phyloP scores from a whole-genome alignment of 768 basidiomycete genomes.

The Amanita rubescens region DNA sequence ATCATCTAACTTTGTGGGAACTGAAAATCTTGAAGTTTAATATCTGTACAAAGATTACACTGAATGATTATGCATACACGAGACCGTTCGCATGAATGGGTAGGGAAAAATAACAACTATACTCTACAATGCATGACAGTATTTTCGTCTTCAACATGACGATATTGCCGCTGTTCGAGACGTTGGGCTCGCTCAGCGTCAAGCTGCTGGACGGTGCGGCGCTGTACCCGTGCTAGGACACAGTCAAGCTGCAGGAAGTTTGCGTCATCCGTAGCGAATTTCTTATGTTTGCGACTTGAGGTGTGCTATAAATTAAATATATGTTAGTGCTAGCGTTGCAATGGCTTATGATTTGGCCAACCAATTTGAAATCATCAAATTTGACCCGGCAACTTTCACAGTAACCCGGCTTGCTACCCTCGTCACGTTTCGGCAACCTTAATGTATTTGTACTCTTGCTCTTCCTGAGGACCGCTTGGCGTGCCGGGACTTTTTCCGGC shows the following conservation, averaged over 20 bases:
- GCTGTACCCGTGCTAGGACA: conserved; percentile 56
- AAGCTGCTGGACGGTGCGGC: conserved; percentile 31
- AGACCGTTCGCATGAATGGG: background rate
- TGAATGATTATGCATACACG: background rate
- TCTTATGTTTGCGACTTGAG: conserved; percentile 62
- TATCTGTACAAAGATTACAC: background rate
- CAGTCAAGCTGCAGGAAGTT: conserved; percentile 79
- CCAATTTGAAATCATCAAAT: conserved; percentile 81
- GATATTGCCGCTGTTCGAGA: conserved; percentile 5
- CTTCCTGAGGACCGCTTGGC: conserved; percentile 51
- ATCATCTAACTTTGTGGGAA: no score
- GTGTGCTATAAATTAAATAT: conserved; percentile 52
- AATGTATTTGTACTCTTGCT: conserved; percentile 78
- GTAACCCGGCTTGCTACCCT: conserved; percentile 89
- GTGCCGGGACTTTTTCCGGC: conserved; percentile 49
- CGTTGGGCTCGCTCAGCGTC: conserved; percentile 19
- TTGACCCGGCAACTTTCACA: conserved; percentile 93
- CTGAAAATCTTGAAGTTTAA: background rate
- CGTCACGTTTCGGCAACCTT: conserved; percentile 69
- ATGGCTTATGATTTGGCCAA: conserved; percentile 29
- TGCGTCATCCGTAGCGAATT: conserved; percentile 67
- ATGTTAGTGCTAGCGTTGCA: conserved; percentile 3
- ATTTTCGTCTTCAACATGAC: background rate
- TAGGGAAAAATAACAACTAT: background rate
- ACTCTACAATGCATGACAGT: background rate